Evolutionary conservation across 352 stramenopile genomes (phyloP).

Genomic region (Blastocystis sp.): DNA sequence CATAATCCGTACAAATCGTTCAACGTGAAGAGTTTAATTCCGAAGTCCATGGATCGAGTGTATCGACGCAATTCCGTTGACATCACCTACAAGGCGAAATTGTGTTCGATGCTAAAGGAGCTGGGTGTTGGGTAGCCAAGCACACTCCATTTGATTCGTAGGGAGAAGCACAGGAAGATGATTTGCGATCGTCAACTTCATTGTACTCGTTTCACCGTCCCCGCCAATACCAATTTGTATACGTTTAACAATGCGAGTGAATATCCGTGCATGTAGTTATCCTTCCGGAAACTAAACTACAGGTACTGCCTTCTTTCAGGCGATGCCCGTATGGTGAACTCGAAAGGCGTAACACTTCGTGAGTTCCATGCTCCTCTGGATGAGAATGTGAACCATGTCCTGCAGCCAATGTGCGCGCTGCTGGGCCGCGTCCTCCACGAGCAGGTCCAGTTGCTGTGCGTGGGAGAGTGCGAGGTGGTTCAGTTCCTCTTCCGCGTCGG

Average conservation of each 20-base stretch:
- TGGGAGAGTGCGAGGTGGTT: not conserved
- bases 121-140: conserved; percentile 6
- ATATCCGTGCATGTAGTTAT: not conserved
- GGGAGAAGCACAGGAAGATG: not conserved
- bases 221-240: conserved; percentile 19
- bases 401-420: not conserved
- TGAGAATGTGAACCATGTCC: conserved; percentile 42
- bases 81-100: not conserved
- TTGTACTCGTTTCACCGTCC: conserved; percentile 20
- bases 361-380: not conserved
- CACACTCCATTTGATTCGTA: not conserved
- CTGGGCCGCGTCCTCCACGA: conserved; percentile 3
- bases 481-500: conserved; percentile 12
- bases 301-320: conserved; percentile 23
- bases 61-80: not conserved
- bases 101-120: not conserved
- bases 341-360: not conserved
- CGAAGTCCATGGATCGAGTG: not conserved
- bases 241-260: conserved; percentile 21
- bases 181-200: conserved; percentile 29
- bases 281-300: not conserved
- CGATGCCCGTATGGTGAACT: not conserved
- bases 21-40: not conserved
- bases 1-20: conserved; percentile 5
- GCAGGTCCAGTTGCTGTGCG: not conserved